These are phyloP conservation scores for Bacidia rubella DNA, from an alignment of 495 filamentous ascomycete genomes.

Conservation along the genomic window DNA sequence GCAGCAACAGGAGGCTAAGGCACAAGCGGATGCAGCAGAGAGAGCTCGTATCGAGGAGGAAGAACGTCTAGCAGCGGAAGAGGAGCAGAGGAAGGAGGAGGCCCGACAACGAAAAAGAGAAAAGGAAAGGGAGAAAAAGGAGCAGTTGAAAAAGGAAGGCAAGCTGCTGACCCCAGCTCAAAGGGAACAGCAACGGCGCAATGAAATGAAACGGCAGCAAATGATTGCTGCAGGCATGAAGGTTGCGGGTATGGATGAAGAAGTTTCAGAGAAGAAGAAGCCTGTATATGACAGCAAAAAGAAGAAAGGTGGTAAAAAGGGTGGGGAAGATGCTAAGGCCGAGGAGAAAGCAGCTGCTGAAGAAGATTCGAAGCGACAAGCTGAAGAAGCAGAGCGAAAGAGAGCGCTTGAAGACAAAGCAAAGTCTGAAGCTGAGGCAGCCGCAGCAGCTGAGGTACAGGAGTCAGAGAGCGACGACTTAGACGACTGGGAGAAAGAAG, in stretches of 20 bases:
- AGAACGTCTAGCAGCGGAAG: slow-evolving; percentile 55
- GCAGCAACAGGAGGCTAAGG: slow-evolving; percentile 62
- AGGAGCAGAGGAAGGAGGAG: slow-evolving; percentile 60
- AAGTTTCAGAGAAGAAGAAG: slow-evolving; percentile 54
- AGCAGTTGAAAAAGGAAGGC: slow-evolving; percentile 88
- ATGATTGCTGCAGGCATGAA: slow-evolving; percentile 80
- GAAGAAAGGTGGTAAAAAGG: slow-evolving; percentile 56
- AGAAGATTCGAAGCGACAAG: slow-evolving; percentile 47
- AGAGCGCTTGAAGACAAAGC: slow-evolving; percentile 49
- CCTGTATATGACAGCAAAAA: slow-evolving; percentile 57
- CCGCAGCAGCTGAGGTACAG: slow-evolving; percentile 23
- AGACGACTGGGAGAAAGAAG: slow-evolving; percentile 84
- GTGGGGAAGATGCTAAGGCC: slow-evolving; percentile 45
- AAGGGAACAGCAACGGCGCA: slow-evolving; percentile 67
- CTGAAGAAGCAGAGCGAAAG: slow-evolving; percentile 56
- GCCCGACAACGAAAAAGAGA: slow-evolving; percentile 72
- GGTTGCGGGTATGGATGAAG: slow-evolving; percentile 55
- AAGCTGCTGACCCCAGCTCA: slow-evolving; percentile 93
- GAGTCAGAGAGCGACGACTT: slow-evolving; percentile 46
- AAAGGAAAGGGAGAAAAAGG: slow-evolving; percentile 89
- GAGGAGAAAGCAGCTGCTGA: slow-evolving; percentile 49
- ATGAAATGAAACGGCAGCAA: slow-evolving; percentile 82
- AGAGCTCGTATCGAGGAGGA: slow-evolving; percentile 58
- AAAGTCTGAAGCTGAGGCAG: slow-evolving; percentile 42
- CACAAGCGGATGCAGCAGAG: slow-evolving; percentile 54